Base-by-base conservation (phyloP, 495 filamentous ascomycete genomes). In the Hypoxylon lenormandii region DNA sequence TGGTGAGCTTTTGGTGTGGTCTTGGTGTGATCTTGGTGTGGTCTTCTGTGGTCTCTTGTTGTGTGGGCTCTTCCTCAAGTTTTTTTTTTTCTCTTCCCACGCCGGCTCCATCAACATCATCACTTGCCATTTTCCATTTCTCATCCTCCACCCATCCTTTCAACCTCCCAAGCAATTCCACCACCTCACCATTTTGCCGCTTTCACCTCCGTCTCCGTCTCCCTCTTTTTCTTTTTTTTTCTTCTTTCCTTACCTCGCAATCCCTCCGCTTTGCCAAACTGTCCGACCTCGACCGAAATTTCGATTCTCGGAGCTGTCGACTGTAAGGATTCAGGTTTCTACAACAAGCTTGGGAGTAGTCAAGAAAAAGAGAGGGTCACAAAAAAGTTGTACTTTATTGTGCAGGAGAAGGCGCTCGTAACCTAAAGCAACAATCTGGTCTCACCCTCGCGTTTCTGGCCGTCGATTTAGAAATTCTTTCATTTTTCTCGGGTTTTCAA, bases 111-210 rank as follows among this genome's bases (percentile, higher is more conserved):
- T 69, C 64, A 65, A 75, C 65, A 64, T 69, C 51, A 70, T 76
- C 60, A 63, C 66, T 72, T 60, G 60, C 60, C 30, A 55, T 61
- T 72, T 72, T 70, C 66, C 28, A 52, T 52, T 49, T 33, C 63
- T 68, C 66, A 46, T 60, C 66, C 52, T 72, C 64, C 67, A 33
- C 56, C 55, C 66, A 64, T 69, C 73, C 64, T 70, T 70, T 62
- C 64, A 62, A 72, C 70, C 73, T 73, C 70, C 60, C 62, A 64
- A 66, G 69, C 49, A 37, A 47, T 71, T 70, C 66, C 47, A 60
- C 60, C 56, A 60, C 45, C 54, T 60, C 59, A 58, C 43, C 49
- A 62, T 58, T 66, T 70, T 60, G 51, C 53, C 58, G 69, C 62
- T 72, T 71, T 65, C 62, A 57, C 51, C 58, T 51, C 61, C 51